phyloP scores from a whole-genome alignment of 805 yeast species.

The Sugiyamaella smithiae region DNA sequence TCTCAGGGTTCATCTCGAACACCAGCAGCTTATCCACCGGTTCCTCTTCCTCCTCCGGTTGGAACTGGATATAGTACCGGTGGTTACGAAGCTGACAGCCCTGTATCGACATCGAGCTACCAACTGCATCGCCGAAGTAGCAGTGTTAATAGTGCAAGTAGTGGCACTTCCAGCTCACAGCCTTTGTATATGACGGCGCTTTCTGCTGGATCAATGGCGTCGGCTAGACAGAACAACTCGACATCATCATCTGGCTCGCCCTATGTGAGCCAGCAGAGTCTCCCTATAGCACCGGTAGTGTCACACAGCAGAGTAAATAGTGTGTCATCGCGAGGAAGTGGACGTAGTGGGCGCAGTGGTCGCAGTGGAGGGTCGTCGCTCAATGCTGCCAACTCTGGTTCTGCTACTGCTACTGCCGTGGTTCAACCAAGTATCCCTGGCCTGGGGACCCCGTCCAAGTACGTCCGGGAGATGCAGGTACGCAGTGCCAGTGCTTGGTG shows the following conservation, averaged over 20 bases:
- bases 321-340: constrained; percentile 14
- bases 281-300: not conserved
- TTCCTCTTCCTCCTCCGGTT: constrained; percentile 5
- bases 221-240: not conserved
- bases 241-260: not conserved
- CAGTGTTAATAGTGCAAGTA: constrained; percentile 15
- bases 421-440: constrained; percentile 25
- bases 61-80: not conserved
- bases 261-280: constrained; percentile 6
- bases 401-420: constrained; percentile 12
- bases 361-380: not conserved
- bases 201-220: not conserved
- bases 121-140: constrained; percentile 13
- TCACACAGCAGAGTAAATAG: constrained; percentile 16
- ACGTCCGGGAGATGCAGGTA: constrained; percentile 30
- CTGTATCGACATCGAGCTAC: not conserved
- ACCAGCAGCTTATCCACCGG: constrained; percentile 3
- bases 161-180: constrained; percentile 14
- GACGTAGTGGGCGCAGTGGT: not conserved
- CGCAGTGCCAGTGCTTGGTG: constrained; percentile 31
- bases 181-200: constrained; percentile 14
- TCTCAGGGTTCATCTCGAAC: not conserved
- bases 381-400: not conserved
- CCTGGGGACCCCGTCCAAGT: constrained; percentile 33
- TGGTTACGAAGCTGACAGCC: not conserved